phyloP scores from a whole-genome alignment of 768 basidiomycete species.

The Pisolithus sp. region DNA sequence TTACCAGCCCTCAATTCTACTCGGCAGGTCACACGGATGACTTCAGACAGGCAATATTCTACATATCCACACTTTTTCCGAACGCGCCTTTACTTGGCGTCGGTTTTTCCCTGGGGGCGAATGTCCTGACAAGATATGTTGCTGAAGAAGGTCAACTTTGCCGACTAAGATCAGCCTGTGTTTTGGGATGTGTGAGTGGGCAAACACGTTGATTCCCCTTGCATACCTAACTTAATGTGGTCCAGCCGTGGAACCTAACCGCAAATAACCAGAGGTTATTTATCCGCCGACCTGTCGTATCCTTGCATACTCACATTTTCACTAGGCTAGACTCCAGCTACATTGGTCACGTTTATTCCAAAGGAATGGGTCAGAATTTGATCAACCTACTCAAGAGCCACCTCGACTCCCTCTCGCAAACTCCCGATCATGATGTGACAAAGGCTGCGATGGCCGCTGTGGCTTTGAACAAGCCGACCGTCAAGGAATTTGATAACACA shows the following conservation, averaged over 20 bases:
- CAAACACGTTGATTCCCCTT: conserved; percentile 4
- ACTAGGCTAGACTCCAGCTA: conserved; percentile 50
- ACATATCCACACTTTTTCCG: conserved; percentile 68
- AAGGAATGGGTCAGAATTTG: conserved; percentile 73
- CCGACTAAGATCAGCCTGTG: conserved; percentile 60
- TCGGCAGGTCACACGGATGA: conserved; percentile 90
- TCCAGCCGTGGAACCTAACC: conserved; percentile 45
- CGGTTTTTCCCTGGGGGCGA: conserved; percentile 92
- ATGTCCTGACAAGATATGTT: conserved; percentile 83
- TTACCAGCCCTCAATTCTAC: conserved; percentile 80
- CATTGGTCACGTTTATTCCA: conserved; percentile 63
- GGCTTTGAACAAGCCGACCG: conserved; percentile 44
- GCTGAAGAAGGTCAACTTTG: conserved; percentile 71
- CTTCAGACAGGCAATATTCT: conserved; percentile 71
- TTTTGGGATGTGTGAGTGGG: conserved; percentile 64
- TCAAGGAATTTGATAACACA: conserved; percentile 53
- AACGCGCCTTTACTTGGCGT: conserved; percentile 77
- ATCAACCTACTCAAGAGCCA: conserved; percentile 51
- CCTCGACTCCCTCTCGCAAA: conserved; percentile 36
- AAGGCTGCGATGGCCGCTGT: conserved; percentile 41
- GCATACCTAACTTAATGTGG: conserved; percentile 7
- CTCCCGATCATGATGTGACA: conserved; percentile 46
- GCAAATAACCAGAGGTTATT: conserved; percentile 31
- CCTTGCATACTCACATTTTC: conserved; percentile 5
- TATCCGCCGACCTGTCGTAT: conserved; percentile 6